Conservation (phyloP, 2,329 filamentous ascomycete genomes). For the Beauveria sp. region DNA sequence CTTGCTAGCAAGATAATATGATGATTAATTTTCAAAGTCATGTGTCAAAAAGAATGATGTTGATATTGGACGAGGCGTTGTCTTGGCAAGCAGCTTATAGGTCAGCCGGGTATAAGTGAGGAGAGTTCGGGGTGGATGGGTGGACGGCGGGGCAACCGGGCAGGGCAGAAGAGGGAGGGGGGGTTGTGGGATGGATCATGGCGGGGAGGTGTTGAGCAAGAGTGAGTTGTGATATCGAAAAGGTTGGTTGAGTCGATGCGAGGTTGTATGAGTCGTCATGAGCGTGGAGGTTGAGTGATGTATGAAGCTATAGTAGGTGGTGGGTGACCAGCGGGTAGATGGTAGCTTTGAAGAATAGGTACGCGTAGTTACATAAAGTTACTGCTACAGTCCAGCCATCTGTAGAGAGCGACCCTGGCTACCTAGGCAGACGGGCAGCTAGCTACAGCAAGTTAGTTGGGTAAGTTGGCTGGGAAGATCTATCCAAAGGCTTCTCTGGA, state of each 20-base stretch:
- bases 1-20: not conserved
- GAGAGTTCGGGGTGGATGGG: not conserved
- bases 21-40: not conserved
- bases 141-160: not conserved
- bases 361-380: too few species aligned
- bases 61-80: constrained; percentile 2
- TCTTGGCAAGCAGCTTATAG: constrained; percentile 2
- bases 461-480: not conserved
- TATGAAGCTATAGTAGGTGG: too few species aligned
- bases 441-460: too few species aligned
- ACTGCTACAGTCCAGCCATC: too few species aligned
- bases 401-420: too few species aligned
- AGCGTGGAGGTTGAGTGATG: too few species aligned
- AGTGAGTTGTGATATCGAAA: not conserved
- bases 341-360: too few species aligned
- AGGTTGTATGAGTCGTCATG: too few species aligned
- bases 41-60: not conserved
- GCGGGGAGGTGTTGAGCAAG: not conserved
- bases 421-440: too few species aligned
- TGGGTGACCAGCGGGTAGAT: too few species aligned
- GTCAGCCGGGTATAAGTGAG: constrained; percentile 1
- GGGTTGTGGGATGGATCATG: not conserved
- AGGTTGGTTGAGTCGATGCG: not conserved
- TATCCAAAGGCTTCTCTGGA: constrained; percentile 15
- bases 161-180: not conserved